A percentile compares a stretch with the other conserved stretches of the same genome.
Evolutionary conservation across 2,329 filamentous ascomycete genomes (phyloP).

Genomic region (Clarireedia homoeocarpa): DNA sequence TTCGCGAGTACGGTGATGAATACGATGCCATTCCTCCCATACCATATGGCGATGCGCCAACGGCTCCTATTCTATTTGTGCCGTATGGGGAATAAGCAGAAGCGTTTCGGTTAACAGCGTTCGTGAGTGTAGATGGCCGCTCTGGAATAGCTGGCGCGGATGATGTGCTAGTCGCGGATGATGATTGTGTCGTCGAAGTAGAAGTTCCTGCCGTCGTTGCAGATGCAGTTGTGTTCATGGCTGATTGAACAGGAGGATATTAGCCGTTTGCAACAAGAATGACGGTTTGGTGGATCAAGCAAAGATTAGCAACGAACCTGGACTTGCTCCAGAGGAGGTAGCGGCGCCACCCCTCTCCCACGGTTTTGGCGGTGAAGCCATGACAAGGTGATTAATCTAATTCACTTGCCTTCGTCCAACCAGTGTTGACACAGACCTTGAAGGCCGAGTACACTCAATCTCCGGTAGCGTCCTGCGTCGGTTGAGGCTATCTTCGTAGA

Average conservation of each 20-base stretch:
- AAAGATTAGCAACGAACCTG: conserved; percentile 21
- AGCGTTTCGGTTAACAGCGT: conserved; percentile 81
- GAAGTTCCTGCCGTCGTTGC: conserved; percentile 34
- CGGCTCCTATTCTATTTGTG: conserved; percentile 49
- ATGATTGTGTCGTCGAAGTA: conserved; percentile 24
- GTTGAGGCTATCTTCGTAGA: no score
- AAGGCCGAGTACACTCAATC: neutral
- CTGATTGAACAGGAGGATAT: conserved; percentile 17
- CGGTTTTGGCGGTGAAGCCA: conserved; percentile 88
- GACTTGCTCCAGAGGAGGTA: conserved; percentile 21
- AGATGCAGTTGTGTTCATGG: conserved; percentile 27
- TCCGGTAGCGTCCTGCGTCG: neutral
- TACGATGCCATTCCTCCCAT: conserved; percentile 30
- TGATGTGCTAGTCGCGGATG: conserved; percentile 33
- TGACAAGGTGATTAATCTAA: conserved; percentile 28
- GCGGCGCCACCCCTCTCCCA: conserved; percentile 68
- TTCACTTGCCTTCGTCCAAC: neutral
- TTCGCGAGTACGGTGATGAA: conserved; percentile 44
- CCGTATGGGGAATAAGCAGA: conserved; percentile 67
- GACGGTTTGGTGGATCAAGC: conserved; percentile 6
- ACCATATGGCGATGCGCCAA: conserved; percentile 30
- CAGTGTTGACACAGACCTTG: neutral
- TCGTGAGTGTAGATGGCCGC: conserved; percentile 68
- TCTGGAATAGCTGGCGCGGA: conserved; percentile 65
- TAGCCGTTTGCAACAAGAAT: conserved; percentile 7